These are phyloP conservation scores for Botryosphaeria dothidea DNA, from an alignment of 2,329 filamentous ascomycete species.

Conservation along the genomic window DNA sequence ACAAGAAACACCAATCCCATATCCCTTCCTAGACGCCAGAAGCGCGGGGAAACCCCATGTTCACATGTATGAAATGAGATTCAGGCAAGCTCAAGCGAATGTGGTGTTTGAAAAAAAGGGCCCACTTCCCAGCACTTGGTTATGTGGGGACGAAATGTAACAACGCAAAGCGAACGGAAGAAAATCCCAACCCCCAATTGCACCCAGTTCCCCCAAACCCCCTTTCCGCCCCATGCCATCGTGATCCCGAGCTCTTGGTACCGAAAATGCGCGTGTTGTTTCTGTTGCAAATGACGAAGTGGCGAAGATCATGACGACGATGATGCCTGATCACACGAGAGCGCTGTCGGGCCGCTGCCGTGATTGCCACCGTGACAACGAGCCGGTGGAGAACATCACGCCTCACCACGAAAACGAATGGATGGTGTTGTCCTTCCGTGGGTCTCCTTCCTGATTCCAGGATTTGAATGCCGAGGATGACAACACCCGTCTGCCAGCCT, in stretches of 20 bases:
- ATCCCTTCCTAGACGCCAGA: not conserved
- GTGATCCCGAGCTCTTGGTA: slow-evolving; percentile 3
- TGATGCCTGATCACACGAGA: not conserved
- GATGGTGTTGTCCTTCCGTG: not conserved
- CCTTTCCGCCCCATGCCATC: not conserved
- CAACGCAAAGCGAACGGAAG: slow-evolving; percentile 5
- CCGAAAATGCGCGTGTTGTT: slow-evolving; percentile 6
- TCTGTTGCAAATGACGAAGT: not conserved
- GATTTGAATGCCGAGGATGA: not conserved
- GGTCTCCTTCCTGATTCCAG: not conserved
- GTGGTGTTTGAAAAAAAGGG: slow-evolving; percentile 12
- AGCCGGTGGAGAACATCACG: not conserved
- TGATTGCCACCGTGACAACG: slow-evolving; percentile 1
- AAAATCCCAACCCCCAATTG: slow-evolving; percentile 9
- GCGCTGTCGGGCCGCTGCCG: not conserved
- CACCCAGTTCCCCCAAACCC: not conserved
- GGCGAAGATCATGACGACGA: slow-evolving; percentile 10
- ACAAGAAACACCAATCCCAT: not conserved
- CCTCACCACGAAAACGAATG: slow-evolving; percentile 2
- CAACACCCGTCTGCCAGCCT: not conserved
- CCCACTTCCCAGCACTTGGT: slow-evolving; percentile 17
- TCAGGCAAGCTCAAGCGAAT: slow-evolving; percentile 9
- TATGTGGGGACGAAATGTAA: slow-evolving; percentile 9
- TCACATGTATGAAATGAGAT: not conserved
- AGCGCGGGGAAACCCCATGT: slow-evolving; percentile 3